phyloP scores from a whole-genome alignment of 495 filamentous ascomycete genomes.

The Darksidea phi region DNA sequence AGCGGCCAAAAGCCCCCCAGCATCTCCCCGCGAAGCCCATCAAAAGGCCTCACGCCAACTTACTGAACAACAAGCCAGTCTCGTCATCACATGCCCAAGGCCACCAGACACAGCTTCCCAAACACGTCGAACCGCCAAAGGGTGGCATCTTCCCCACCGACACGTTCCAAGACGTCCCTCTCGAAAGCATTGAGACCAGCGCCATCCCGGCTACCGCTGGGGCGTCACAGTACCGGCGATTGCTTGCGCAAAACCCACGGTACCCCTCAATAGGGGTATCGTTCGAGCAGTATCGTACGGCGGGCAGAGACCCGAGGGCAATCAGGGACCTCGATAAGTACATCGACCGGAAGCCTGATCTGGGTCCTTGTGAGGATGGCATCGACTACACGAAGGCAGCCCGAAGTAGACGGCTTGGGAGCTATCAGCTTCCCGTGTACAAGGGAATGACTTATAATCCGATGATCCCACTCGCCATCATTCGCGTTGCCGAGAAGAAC shows the following conservation, averaged over 20 bases:
- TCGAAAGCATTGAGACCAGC: not conserved
- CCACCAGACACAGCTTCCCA: not conserved
- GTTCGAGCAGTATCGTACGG: no score
- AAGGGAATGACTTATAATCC: conserved; percentile 1
- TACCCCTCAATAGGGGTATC: no score
- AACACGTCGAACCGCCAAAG: no score
- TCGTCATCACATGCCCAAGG: not conserved
- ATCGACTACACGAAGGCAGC: not conserved
- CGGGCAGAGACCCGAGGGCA: no score
- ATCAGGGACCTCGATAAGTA: no score
- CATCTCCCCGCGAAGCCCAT: no score
- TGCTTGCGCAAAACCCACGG: no score
- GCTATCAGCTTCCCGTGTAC: not conserved
- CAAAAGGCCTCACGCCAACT: no score
- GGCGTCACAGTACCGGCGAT: not conserved
- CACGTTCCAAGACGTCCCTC: conserved; percentile 5
- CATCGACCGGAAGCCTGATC: not conserved
- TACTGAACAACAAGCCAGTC: not conserved
- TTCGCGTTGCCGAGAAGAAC: conserved; percentile 10
- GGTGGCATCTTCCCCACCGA: not conserved
- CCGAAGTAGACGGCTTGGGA: not conserved
- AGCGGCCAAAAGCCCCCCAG: no score
- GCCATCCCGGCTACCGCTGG: not conserved
- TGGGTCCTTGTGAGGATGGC: not conserved
- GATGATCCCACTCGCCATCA: conserved; percentile 9